phyloP scores from a whole-genome alignment of 768 basidiomycete species.

The Suillus placidus region DNA sequence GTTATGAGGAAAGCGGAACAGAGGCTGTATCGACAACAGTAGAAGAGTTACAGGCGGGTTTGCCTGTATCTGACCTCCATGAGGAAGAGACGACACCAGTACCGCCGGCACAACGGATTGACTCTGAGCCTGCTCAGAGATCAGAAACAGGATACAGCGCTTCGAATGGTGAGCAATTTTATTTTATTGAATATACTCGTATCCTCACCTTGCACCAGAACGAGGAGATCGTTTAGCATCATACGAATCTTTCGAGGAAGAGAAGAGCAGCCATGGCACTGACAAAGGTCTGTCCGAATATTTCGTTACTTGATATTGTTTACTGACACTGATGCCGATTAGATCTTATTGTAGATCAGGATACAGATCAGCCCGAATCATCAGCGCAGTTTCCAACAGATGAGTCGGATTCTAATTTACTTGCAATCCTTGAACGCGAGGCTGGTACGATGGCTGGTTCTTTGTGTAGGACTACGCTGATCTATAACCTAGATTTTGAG shows the following conservation, averaged over 20 bases:
- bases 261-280: neutral
- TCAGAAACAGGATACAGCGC: neutral
- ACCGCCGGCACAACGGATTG: constrained; percentile 11
- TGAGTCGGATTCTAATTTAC: constrained; percentile 33
- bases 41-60: constrained; percentile 20
- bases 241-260: neutral
- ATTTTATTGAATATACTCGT: neutral
- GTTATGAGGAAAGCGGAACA: constrained; percentile 25
- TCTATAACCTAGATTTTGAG: constrained; percentile 25
- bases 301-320: neutral
- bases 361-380: constrained; percentile 1
- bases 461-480: constrained; percentile 14
- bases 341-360: neutral
- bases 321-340: neutral
- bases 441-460: constrained; percentile 28
- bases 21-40: constrained; percentile 21
- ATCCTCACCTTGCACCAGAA: neutral
- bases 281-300: constrained; percentile 3
- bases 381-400: constrained; percentile 18
- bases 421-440: constrained; percentile 30
- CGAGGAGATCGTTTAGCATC: neutral
- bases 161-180: neutral
- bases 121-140: constrained; percentile 9
- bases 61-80: constrained; percentile 18
- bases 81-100: constrained; percentile 24